phyloP scores from a whole-genome alignment of 2,329 filamentous ascomycete genomes.

The Botrytis porri region DNA sequence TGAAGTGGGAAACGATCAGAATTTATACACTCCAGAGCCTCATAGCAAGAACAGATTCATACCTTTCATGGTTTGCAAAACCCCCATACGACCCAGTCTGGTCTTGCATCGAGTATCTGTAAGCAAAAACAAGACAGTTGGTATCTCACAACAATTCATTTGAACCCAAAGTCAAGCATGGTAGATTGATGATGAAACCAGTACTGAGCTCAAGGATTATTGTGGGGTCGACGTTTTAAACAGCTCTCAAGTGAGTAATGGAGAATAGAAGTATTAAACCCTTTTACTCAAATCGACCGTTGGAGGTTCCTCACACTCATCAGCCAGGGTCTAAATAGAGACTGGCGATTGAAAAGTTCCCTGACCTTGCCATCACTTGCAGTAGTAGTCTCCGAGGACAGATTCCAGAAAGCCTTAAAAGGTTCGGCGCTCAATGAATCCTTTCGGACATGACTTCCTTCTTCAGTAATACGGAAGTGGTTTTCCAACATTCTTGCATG shows the following conservation, averaged over 20 bases:
- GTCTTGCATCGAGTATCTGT: background rate
- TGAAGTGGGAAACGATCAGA: background rate
- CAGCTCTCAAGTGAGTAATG: background rate
- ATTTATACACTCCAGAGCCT: conserved; percentile 1
- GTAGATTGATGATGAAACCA: background rate
- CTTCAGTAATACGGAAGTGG: background rate
- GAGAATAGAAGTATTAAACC: background rate
- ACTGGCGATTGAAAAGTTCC: background rate
- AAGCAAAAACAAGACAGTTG: background rate
- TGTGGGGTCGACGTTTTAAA: background rate
- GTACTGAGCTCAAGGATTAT: background rate
- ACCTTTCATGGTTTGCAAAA: background rate
- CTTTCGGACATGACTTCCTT: background rate
- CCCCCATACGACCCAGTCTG: background rate
- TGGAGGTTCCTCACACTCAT: too few relatives aligned
- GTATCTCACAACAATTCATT: background rate
- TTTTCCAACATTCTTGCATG: background rate
- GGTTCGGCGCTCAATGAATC: background rate
- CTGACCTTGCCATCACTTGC: background rate
- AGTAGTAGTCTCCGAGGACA: background rate
- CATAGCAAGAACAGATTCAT: background rate
- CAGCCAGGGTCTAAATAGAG: background rate
- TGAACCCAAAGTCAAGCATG: background rate
- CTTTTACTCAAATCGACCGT: background rate
- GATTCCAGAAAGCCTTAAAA: background rate